Conservation (phyloP, 106 monocot genomes). For the Cymbidium sinense region DNA sequence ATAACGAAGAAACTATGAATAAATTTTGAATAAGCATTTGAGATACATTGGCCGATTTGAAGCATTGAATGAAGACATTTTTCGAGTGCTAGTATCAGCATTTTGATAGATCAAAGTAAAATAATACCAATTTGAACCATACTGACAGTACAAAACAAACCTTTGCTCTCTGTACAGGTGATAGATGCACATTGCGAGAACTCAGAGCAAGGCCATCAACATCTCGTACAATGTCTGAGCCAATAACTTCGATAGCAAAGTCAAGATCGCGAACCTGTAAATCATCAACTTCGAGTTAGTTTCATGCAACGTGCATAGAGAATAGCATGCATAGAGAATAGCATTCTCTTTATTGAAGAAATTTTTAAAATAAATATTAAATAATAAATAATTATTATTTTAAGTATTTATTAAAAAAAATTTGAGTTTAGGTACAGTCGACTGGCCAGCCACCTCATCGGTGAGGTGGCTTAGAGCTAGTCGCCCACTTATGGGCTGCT, state of each 20-base stretch:
- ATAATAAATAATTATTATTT: too few species aligned
- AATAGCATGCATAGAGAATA: background rate
- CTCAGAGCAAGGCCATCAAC: conserved; percentile 97
- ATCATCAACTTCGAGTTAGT: background rate
- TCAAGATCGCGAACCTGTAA: conserved; percentile 93
- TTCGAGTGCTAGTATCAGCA: background rate
- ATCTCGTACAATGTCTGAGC: conserved; percentile 77
- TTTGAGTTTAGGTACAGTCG: too few species aligned
- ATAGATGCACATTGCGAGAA: conserved; percentile 87
- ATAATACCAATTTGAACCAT: background rate
- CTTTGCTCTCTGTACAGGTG: conserved; percentile 65
- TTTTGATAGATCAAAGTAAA: background rate
- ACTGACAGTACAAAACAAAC: conserved; percentile 21
- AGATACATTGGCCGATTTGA: background rate
- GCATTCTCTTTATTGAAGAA: background rate
- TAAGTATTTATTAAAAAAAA: too few species aligned
- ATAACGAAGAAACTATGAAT: background rate
- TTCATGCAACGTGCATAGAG: background rate
- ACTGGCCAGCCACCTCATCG: too few species aligned
- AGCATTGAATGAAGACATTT: background rate
- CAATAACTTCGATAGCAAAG: conserved; percentile 74
- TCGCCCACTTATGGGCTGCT: too few species aligned
- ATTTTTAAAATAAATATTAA: too few species aligned
- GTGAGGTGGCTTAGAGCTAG: too few species aligned
- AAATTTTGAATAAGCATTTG: background rate